These are phyloP conservation scores for Mycena pura DNA, from an alignment of 768 basidiomycete genomes.

Conservation along the genomic window DNA sequence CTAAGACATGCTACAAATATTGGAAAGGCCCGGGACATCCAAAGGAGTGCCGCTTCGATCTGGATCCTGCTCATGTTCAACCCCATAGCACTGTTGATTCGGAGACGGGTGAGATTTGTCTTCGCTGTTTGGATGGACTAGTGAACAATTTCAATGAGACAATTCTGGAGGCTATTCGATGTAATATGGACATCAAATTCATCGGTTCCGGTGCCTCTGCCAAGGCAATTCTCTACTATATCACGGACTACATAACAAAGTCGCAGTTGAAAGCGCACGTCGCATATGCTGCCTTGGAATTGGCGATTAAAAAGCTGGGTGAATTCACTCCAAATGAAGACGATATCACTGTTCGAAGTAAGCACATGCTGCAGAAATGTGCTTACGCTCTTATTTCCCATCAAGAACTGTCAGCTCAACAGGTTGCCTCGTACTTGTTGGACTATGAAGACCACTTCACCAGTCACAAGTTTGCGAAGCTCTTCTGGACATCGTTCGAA, in stretches of 20 bases:
- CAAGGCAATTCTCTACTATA: background rate
- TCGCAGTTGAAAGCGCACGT: background rate
- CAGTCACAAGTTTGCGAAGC: background rate
- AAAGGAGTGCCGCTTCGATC: no score
- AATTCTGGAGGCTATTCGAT: no score
- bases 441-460: background rate
- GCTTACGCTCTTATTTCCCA: background rate
- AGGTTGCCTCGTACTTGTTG: no score
- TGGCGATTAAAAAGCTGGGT: background rate
- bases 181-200: background rate
- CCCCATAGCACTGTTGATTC: no score
- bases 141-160: no score
- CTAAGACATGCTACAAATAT: no score
- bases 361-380: background rate
- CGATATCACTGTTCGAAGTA: no score
- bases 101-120: no score
- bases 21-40: no score
- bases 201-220: background rate
- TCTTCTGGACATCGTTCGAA: background rate
- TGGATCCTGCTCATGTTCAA: no score
- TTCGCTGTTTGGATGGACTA: no score
- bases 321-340: background rate
- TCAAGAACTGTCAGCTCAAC: background rate
- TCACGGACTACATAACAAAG: background rate
- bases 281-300: background rate